phyloP scores from a whole-genome alignment of 2,329 filamentous ascomycete genomes.

The Sclerotinia nivalis region DNA sequence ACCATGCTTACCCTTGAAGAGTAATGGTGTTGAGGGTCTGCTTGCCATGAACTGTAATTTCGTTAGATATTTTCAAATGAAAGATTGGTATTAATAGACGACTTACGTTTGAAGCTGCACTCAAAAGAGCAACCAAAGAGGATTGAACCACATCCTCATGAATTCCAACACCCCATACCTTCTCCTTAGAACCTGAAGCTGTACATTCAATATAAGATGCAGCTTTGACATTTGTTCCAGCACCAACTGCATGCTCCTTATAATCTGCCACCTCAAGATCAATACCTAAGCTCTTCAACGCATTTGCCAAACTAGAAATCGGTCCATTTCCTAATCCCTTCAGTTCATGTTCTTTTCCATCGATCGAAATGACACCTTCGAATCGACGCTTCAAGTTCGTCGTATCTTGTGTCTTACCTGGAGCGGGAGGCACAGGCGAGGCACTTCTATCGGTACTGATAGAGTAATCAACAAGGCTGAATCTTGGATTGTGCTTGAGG shows the following conservation, averaged over 20 bases:
- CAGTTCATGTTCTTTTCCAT: slow-evolving; percentile 76
- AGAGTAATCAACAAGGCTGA: slow-evolving; percentile 86
- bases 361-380: slow-evolving; percentile 79
- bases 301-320: slow-evolving; percentile 83
- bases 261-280: slow-evolving; percentile 91
- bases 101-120: slow-evolving; percentile 81
- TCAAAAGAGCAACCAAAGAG: slow-evolving; percentile 80
- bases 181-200: slow-evolving; percentile 63
- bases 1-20: slow-evolving; percentile 59
- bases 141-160: slow-evolving; percentile 92
- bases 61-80: slow-evolving; percentile 80
- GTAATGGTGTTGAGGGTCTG: slow-evolving; percentile 66
- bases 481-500: slow-evolving; percentile 78
- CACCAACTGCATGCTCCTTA: slow-evolving; percentile 91
- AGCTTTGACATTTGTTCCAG: slow-evolving; percentile 82
- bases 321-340: slow-evolving; percentile 84
- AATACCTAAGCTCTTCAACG: slow-evolving; percentile 75
- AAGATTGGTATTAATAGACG: slow-evolving; percentile 82
- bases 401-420: slow-evolving; percentile 73
- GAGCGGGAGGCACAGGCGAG: slow-evolving; percentile 67
- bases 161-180: slow-evolving; percentile 88
- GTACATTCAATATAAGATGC: slow-evolving; percentile 93
- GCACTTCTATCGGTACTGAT: slow-evolving; percentile 80
- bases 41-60: slow-evolving; percentile 75
- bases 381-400: slow-evolving; percentile 80